Evolutionary conservation across 306 rosid genomes (phyloP), one percentile per base, ranked within the genome.

Genomic region (Rosa lucieae): DNA sequence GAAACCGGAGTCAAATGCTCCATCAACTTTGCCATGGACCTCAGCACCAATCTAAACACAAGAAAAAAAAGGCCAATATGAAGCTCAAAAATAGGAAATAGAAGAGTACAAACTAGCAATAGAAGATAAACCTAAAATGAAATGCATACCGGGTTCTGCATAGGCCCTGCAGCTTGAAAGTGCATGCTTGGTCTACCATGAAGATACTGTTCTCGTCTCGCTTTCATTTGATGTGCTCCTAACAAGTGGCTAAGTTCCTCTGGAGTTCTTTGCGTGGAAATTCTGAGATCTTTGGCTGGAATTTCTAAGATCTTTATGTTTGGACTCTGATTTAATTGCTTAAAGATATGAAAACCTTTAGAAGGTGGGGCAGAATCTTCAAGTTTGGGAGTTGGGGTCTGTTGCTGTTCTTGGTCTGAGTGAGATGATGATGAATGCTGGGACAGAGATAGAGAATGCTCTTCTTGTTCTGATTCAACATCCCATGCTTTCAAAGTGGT

Each of bases 351-450:
- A 81, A 85, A 83, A 66, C 91, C 84, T 37, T 65, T 93, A 74
- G 96, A 83, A 65, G 86, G 88, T 15, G 84, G 55, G 66, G 67
- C 76, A 3, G 97, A 81, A 75, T 83, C 85, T 21, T 83, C 81
- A 2, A 63, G 56, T 75, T 68, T 92, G 37, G 82, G 86, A 68
- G 76, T 80, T 15, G 87, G 90, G 42, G 89, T 81, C 78, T 81
- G 97, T 75, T 92, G 82, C 78, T 82, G 97, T 73, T 94, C 98
- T 85, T 94, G 98, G 86, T 94, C 97, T 18, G 98, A 92, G 74
- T 80, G 94, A 23, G 98, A 94, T 29, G 97, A 95, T 46, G 98
- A 92, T 43, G 97, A 92, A 76, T 89, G 87, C 77, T 94, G 98
- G 3, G 98, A 94, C 35, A 93, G 79, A 8, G 99, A 93, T 63